These are phyloP conservation scores for Podochytrium sp. DNA, from an alignment of 192 early-diverging fungal genomes.

Conservation along the genomic window DNA sequence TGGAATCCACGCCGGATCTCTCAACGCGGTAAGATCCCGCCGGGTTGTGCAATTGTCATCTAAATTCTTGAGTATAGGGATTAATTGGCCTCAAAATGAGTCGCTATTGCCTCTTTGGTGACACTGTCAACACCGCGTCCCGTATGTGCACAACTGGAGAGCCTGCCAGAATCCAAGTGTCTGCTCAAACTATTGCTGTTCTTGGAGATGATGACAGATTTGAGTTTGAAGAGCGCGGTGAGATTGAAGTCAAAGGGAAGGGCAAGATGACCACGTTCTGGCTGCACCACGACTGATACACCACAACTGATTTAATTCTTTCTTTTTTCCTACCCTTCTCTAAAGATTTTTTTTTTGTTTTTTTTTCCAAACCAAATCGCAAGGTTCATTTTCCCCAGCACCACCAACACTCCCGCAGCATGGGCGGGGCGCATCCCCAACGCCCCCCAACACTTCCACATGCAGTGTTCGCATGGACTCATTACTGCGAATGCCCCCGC, in stretches of 20 bases:
- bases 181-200: conserved; percentile 19
- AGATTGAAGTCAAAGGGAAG: conserved; percentile 44
- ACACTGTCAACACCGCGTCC: conserved; percentile 44
- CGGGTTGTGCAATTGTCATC: neutral
- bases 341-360: neutral
- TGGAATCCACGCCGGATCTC: conserved; percentile 42
- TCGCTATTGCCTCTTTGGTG: conserved; percentile 47
- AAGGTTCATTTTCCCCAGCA: too few relatives aligned
- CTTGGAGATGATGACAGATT: conserved; percentile 28
- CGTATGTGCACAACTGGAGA: conserved; percentile 41
- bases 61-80: conserved; percentile 27
- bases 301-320: neutral
- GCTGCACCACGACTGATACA: conserved; percentile 1
- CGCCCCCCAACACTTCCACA: too few relatives aligned
- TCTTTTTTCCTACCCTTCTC: neutral
- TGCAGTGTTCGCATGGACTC: neutral
- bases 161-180: conserved; percentile 39
- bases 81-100: conserved; percentile 49
- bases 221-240: conserved; percentile 37
- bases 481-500: too few relatives aligned
- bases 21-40: conserved; percentile 22
- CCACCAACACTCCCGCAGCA: too few relatives aligned
- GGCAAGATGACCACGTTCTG: conserved; percentile 45
- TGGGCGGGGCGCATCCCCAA: too few relatives aligned
- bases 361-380: too few relatives aligned